These are phyloP conservation scores for Fusarium zealandicum DNA, from an alignment of 2,329 filamentous ascomycete species.

Conservation along the genomic window DNA sequence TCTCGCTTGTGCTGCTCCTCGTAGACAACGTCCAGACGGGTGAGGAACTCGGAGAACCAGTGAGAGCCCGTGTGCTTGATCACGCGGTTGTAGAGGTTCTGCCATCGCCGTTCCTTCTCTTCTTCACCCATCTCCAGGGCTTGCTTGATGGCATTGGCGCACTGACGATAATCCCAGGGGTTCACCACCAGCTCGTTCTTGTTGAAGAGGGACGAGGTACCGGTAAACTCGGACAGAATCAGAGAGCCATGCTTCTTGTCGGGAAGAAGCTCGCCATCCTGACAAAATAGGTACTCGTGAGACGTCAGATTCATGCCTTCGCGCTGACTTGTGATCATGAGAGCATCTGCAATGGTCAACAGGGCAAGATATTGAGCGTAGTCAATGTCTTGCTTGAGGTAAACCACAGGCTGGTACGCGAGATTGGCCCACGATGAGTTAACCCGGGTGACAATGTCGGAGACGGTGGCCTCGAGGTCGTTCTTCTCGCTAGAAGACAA, in stretches of 20 bases:
- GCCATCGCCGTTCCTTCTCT: constrained; percentile 79
- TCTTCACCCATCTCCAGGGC: constrained; percentile 81
- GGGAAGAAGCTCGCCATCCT: constrained; percentile 76
- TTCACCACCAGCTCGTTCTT: constrained; percentile 86
- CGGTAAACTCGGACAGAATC: constrained; percentile 94
- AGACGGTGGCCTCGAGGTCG: constrained; percentile 86
- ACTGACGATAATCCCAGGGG: constrained; percentile 92
- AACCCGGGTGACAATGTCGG: constrained; percentile 92
- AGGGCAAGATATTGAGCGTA: constrained; percentile 94
- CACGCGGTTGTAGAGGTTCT: constrained; percentile 74
- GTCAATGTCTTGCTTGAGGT: constrained; percentile 92
- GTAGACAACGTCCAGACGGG: constrained; percentile 76
- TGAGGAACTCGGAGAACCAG: constrained; percentile 82
- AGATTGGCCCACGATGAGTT: constrained; percentile 91
- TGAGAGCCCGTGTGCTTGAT: constrained; percentile 82
- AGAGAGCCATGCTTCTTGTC: constrained; percentile 85
- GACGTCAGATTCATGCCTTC: constrained; percentile 98
- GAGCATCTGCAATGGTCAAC: constrained; percentile 84
- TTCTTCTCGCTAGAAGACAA: constrained; percentile 88
- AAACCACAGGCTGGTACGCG: constrained; percentile 90
- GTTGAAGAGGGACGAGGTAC: constrained; percentile 84
- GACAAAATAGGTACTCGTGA: constrained; percentile 92
- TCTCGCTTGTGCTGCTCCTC: constrained; percentile 86
- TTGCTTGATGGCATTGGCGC: constrained; percentile 82
- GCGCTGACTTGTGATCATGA: constrained; percentile 94